Percentiles rank a stretch among this genome's conserved stretches.
Evolutionary conservation across 208 protist species (phyloP).

Genomic region (Hexamita inflata): DNA sequence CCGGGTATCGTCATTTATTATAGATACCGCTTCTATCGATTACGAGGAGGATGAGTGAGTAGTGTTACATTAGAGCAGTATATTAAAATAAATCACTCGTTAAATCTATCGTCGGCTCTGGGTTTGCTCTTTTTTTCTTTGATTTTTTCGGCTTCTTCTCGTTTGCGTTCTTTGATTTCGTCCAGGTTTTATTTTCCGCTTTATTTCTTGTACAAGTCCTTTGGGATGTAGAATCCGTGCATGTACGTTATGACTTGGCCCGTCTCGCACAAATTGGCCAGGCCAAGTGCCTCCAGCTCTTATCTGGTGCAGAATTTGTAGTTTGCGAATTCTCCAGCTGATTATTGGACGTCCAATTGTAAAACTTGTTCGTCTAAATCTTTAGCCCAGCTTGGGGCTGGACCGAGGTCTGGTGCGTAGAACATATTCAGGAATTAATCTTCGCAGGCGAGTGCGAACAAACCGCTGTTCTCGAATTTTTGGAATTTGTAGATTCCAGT

Average conservation of each 20-base stretch:
- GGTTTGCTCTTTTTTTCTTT: too few relatives aligned
- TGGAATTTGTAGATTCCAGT: not conserved
- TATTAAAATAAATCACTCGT: too few relatives aligned
- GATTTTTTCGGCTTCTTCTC: too few relatives aligned
- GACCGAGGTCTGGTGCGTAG: constrained; percentile 10
- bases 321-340: not conserved
- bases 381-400: not conserved
- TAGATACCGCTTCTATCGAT: too few relatives aligned
- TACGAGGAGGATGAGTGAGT: too few relatives aligned
- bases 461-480: not conserved
- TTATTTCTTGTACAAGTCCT: not conserved
- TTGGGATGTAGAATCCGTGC: constrained; percentile 18
- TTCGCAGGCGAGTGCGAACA: not conserved
- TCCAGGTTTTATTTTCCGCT: not conserved
- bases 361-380: not conserved
- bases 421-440: not conserved
- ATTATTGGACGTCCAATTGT: not conserved
- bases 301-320: not conserved
- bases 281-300: not conserved
- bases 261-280: not conserved
- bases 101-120: too few relatives aligned
- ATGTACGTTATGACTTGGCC: not conserved
- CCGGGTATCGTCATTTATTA: too few relatives aligned
- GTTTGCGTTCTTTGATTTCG: not conserved
- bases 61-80: too few relatives aligned